Conservation (phyloP, 306 rosid genomes). For the Chamaecrista fasciculata region DNA sequence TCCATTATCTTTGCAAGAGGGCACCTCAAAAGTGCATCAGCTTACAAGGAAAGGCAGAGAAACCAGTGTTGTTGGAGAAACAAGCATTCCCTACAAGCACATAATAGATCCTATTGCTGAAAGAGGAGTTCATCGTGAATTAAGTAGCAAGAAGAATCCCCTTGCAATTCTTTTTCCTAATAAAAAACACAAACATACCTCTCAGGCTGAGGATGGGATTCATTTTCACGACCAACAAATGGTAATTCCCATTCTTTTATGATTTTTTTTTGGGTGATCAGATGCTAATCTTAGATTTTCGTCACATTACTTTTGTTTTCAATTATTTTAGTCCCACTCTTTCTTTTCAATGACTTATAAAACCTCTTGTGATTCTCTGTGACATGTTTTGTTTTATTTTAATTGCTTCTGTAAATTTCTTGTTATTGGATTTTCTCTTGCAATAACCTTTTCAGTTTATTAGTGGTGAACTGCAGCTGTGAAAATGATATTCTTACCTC, state of each 20-base stretch:
- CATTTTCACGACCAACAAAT: slow-evolving; percentile 37
- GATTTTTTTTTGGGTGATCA: not conserved
- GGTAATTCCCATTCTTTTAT: slow-evolving; percentile 26
- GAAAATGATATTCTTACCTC: not conserved
- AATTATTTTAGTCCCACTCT: too few relatives aligned
- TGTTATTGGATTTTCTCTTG: not conserved
- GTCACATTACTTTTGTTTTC: too few relatives aligned
- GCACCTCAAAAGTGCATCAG: slow-evolving; percentile 34
- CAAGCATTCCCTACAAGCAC: slow-evolving; percentile 31
- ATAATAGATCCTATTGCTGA: slow-evolving; percentile 21
- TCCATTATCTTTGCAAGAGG: slow-evolving; percentile 40
- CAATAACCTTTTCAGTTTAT: not conserved
- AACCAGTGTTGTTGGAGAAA: slow-evolving; percentile 30
- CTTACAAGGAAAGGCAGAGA: slow-evolving; percentile 32
- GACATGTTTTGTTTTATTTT: not conserved
- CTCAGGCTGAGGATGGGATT: slow-evolving; percentile 37
- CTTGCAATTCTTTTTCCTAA: slow-evolving; percentile 28
- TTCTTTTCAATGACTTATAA: too few relatives aligned
- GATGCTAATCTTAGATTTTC: too few relatives aligned
- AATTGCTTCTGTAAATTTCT: not conserved
- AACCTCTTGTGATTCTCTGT: not conserved
- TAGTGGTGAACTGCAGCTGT: not conserved
- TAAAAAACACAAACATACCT: slow-evolving; percentile 31
- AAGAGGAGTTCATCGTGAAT: slow-evolving; percentile 38
- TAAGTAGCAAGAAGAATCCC: slow-evolving; percentile 25